phyloP scores from a whole-genome alignment of 2,329 filamentous ascomycete genomes.

The Penicillium digitatum region DNA sequence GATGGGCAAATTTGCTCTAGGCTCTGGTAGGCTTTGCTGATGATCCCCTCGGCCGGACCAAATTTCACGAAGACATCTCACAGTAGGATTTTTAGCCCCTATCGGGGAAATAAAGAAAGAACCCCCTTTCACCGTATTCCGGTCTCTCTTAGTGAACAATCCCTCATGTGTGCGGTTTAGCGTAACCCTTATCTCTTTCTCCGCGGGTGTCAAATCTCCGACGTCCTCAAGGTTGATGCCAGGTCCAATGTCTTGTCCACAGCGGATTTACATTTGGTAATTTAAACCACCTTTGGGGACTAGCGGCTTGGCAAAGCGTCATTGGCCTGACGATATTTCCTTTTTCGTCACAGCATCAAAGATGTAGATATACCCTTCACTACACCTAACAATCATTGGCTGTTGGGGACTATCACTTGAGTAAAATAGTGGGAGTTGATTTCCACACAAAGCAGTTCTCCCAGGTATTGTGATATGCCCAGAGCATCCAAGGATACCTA shows the following conservation, averaged over 20 bases:
- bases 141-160: background rate
- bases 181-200: constrained; percentile 10
- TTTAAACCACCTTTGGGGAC: constrained; percentile 27
- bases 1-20: background rate
- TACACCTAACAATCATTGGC: background rate
- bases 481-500: background rate
- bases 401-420: background rate
- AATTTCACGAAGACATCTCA: background rate
- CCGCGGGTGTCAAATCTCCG: constrained; percentile 10
- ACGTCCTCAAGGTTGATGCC: background rate
- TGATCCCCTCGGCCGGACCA: background rate
- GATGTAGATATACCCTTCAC: background rate
- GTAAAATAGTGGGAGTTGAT: background rate
- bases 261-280: constrained; percentile 37
- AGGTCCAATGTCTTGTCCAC: constrained; percentile 20
- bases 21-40: background rate
- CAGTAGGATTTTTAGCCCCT: constrained; percentile 2
- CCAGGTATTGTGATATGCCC: background rate
- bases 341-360: background rate
- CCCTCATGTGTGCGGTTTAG: background rate
- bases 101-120: background rate
- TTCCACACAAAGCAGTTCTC: background rate
- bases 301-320: constrained; percentile 25
- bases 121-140: background rate
- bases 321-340: background rate